Base-by-base conservation (phyloP, 192 early-diverging fungal species). In the Coemansia sp. region DNA sequence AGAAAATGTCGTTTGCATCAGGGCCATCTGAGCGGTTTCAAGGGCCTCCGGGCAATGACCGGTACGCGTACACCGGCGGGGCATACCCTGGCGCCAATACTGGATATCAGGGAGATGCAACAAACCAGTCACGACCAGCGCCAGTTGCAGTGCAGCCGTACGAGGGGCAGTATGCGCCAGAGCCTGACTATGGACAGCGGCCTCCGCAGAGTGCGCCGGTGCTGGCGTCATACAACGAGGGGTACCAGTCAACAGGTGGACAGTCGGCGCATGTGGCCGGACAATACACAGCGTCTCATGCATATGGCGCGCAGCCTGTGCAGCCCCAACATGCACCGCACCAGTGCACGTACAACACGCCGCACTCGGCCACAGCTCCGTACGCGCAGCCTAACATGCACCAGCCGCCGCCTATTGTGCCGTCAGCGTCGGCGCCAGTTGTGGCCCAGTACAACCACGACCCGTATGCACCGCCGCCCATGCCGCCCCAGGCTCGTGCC, bases 121-220 rank as follows among this genome's bases (percentile, higher is more conserved):
- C 53, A 25, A 15, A 22, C 29, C 53, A 55, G 14, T 27, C 52
- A 10, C 52, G 12, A 12, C 52, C 52, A 27, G 24, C 24, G 17
- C 22, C 53, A n/a, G 10, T 43, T 15, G 24, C 53, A 29, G 22
- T 24, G 53, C 53, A 43, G 41, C 8, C 41, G 41, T 43, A 43
- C 41, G 10, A 24, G 8, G 53, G 7, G 29, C 9, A 55, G 27
- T 55, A 60, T 24, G 59, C 24, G 5, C 43, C 49, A 53, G 24
- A 27, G 39, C 10, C 51, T 54, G 58, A 15, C 38, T 54, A 63
- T 39, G 35, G 41, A n/a, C 63, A 41, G 5, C 38, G 37, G 35
- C 41, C 59, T 15, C 45, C 58, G 25, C 58, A n/a, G 22, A 58
- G 66, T 23, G 47, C 57, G 35, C 58, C 58, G 53, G 58, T 49